Evolutionary conservation across 2,329 filamentous ascomycete genomes (phyloP).

Genomic region (Thielaviopsis populi): DNA sequence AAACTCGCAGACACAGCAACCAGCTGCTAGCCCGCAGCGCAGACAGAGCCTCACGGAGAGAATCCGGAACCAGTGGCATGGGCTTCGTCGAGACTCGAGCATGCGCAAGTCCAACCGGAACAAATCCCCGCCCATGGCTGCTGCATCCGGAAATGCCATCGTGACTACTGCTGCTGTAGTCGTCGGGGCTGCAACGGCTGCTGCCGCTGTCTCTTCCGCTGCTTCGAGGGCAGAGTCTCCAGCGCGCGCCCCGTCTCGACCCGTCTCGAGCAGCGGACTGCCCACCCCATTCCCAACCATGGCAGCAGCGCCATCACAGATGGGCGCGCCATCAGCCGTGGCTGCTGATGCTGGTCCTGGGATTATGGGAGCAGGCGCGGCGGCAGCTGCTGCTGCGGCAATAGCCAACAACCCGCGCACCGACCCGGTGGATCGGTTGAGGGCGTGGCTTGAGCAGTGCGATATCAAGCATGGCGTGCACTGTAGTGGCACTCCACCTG

Average conservation of each 20-base stretch:
- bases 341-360: constrained; percentile 16
- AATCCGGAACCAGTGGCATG: constrained; percentile 9
- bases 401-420: constrained; percentile 21
- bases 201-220: background rate
- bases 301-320: constrained; percentile 22
- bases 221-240: constrained; percentile 6
- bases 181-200: background rate
- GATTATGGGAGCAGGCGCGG: constrained; percentile 16
- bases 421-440: constrained; percentile 27
- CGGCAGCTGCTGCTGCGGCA: constrained; percentile 8
- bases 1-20: constrained; percentile 13
- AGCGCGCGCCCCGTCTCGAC: constrained; percentile 8
- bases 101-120: constrained; percentile 11
- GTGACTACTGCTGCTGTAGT: background rate
- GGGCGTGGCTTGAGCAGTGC: constrained; percentile 31
- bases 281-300: background rate
- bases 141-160: background rate
- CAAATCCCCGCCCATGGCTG: constrained; percentile 10
- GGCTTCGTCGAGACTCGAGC: constrained; percentile 11
- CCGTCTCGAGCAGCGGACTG: constrained; percentile 5
- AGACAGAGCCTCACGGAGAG: constrained; percentile 14
- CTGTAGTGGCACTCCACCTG: constrained; percentile 22
- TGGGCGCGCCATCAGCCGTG: constrained; percentile 22
- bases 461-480: constrained; percentile 29
- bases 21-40: constrained; percentile 9